Conservation (phyloP, 176 grass and related monocot genomes). For the Oryza punctata region DNA sequence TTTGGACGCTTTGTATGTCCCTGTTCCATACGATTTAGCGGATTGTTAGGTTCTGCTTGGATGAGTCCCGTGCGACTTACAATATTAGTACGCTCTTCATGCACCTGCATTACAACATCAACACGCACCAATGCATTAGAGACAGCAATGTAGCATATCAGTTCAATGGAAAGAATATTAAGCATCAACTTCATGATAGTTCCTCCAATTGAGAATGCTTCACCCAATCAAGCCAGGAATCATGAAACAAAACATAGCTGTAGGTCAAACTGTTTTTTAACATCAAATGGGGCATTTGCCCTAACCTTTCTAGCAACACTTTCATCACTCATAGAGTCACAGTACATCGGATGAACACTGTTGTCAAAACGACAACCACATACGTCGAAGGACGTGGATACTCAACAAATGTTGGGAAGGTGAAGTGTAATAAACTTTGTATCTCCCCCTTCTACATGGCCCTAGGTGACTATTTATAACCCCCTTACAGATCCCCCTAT, state of each 20-base stretch:
- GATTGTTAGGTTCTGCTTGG: constrained; percentile 7
- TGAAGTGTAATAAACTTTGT: too few relatives aligned
- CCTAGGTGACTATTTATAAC: too few relatives aligned
- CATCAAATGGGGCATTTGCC: not conserved
- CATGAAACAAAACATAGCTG: not conserved
- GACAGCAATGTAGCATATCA: constrained; percentile 16
- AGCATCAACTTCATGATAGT: not conserved
- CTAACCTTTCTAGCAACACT: constrained; percentile 4
- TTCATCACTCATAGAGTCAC: not conserved
- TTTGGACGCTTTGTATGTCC: not conserved
- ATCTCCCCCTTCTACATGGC: too few relatives aligned
- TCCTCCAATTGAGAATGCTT: constrained; percentile 1
- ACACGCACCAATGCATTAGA: constrained; percentile 4
- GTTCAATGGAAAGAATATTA: not conserved
- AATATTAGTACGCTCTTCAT: constrained; percentile 11
- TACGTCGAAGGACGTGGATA: too few relatives aligned
- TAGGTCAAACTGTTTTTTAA: not conserved
- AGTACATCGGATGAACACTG: too few relatives aligned
- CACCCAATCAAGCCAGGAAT: constrained; percentile 7
- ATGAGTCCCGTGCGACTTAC: constrained; percentile 6
- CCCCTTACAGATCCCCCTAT: too few relatives aligned
- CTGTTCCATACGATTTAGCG: constrained; percentile 24
- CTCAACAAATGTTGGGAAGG: too few relatives aligned
- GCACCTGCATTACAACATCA: constrained; percentile 14
- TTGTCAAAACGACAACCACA: too few relatives aligned